These are phyloP conservation scores for Calonectria hongkongensis DNA, from an alignment of 2,329 filamentous ascomycete genomes.

Conservation along the genomic window DNA sequence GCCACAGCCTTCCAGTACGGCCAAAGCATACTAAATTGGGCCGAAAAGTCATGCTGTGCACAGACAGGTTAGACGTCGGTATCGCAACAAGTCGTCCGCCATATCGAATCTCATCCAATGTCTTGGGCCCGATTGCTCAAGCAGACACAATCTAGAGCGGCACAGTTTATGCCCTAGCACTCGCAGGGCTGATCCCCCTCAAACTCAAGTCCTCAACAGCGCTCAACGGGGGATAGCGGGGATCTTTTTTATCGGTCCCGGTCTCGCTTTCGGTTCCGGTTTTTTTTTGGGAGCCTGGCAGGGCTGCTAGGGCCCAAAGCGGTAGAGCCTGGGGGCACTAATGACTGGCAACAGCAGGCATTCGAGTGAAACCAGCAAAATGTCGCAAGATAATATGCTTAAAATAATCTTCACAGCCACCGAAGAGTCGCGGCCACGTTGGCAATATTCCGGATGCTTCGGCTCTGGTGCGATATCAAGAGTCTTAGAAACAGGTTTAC, in stretches of 20 bases:
- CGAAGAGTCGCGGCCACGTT: background rate
- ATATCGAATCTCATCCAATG: background rate
- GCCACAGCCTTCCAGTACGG: constrained; percentile 9
- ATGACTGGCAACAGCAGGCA: background rate
- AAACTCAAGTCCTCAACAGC: constrained; percentile 14
- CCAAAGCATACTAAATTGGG: background rate
- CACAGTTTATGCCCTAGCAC: background rate
- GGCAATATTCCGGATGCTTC: background rate
- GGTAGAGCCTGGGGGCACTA: background rate
- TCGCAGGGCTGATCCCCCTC: constrained; percentile 26
- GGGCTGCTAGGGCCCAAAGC: background rate
- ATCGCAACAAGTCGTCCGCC: constrained; percentile 3
- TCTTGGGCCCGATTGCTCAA: background rate
- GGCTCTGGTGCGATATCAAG: background rate
- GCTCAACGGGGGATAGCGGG: background rate
- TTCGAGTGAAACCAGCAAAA: background rate
- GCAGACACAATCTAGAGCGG: background rate
- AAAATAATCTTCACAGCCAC: constrained; percentile 27
- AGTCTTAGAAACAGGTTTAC: background rate
- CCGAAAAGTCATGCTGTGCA: background rate
- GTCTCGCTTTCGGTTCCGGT: constrained; percentile 38
- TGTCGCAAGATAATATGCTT: constrained; percentile 16
- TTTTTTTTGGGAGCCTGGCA: constrained; percentile 25
- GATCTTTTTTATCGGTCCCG: constrained; percentile 23
- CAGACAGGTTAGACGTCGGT: constrained; percentile 1